Evolutionary conservation across 257 asterid species (phyloP), one percentile per base, ranked within the genome.

Genomic region (Plectranthus barbatus): DNA sequence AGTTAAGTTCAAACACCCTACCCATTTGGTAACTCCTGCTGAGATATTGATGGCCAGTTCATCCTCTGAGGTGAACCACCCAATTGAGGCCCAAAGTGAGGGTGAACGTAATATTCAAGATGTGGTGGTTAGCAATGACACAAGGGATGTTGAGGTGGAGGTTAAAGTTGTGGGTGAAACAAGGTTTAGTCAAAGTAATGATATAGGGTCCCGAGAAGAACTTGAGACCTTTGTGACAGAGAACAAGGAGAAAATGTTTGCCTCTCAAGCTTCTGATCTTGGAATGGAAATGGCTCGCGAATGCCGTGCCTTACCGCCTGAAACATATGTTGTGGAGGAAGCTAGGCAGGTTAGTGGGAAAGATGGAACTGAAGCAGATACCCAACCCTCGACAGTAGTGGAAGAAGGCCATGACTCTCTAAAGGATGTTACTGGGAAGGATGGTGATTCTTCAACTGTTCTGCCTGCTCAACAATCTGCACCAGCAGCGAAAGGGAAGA

Each of bases 21-120:
- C 99, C 58, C 99, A 93, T 81, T 76, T 93, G 75, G 95, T 93
- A 46, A 93, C 97, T 65, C 96, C 99, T 77, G 76, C 95, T 23
- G 97, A 93, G 79, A 84, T 93, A 75, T 75, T 93, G 79, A 90
- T 81, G 96, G 89, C 88, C 57, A 83, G 53, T 68, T 78, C 97
- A 40, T 73, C 97, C 50, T 76, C 96, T 19, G 97, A 92, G 55
- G 75, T 75, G 69, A 82, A 44, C 78, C 79, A 78, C 62, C 39
- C 77, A 34, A 74, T 46, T 67, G 95, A 93, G 44, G 77, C 85
- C 53, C 77, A 69, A 73, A 79, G 75, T 60, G 95, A 86, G 34
- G 74, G 18, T 58, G 98, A 84, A 36, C 44, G 62, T 45, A 87
- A 73, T 67, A 48, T 81, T 54, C 96, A 84, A 77, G 97, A 90